Evolutionary conservation across 2,329 filamentous ascomycete species (phyloP), one percentile per base, ranked within the genome.

Genomic region (Fusarium citri): DNA sequence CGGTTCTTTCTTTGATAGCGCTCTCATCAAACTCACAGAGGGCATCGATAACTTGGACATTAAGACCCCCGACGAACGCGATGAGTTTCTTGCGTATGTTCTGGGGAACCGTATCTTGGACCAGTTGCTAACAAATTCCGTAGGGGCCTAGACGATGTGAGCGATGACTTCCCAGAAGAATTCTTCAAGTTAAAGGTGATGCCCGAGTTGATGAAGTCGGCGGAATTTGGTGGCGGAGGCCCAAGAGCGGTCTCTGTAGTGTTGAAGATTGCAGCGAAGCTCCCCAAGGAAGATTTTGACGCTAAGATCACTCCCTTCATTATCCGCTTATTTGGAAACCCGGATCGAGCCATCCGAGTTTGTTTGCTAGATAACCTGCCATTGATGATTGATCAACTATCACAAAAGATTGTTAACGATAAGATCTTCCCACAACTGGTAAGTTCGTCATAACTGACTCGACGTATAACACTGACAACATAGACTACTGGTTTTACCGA

Each of bases 151-250:
- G 94, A 97, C 71, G 87, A 92, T 64, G 86, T 98, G 8, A 92
- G 94, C 0, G 94, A 98, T 72, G 94, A 99, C 79, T 98, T 98
- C 66, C 96, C 96, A 0, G 95, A 98, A 77, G 96, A 98, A 64
- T 99, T 97, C 79, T 97, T 98, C 85, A 97, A 97, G 78, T 92
- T 97, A 87, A 99, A 98, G 77, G 90, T 99, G 6, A 85, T 99
- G 11, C 96, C 96, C 0, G 96, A 99, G 77, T 84, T 99, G 30
- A 86, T 99, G n/a, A 99, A 98, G 78, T 97, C 94, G 0, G 94
- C 98, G n/a, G 96, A 99, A 76, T 99, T 98, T 79, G 96, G 96
- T 10, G 96, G 95, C 14, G 96, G 96, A 28, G 96, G 96, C 0
- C 93, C 95, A 1, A 97, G 97, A 76, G 94, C 97, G 1, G 92